Conservation (phyloP, 2,329 filamentous ascomycete genomes). For the Beauveria brongniartii region DNA sequence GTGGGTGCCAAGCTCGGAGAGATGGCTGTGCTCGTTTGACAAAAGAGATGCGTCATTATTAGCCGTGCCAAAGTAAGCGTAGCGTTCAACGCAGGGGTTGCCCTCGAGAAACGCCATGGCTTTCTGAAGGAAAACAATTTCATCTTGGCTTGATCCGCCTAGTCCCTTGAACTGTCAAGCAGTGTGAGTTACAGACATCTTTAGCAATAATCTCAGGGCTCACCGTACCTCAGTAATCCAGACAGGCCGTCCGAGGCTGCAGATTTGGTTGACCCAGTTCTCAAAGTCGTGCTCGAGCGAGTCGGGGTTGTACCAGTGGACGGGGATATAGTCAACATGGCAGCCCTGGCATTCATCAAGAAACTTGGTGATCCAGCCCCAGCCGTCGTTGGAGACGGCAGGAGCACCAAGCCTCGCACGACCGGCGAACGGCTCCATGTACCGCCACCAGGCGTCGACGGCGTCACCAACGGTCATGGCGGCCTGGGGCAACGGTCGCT, state of each 20-base stretch:
- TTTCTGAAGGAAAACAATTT: slow-evolving; percentile 29
- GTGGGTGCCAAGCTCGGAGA: not conserved
- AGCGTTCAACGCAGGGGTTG: slow-evolving; percentile 29
- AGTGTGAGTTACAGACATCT: not conserved
- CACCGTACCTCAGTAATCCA: slow-evolving; percentile 34
- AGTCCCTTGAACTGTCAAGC: slow-evolving; percentile 19
- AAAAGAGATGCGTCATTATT: slow-evolving; percentile 15
- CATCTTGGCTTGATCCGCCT: slow-evolving; percentile 24
- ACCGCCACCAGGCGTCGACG: slow-evolving; percentile 29
- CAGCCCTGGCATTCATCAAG: slow-evolving; percentile 31
- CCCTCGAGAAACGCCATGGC: slow-evolving; percentile 37
- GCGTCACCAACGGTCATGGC: slow-evolving; percentile 25
- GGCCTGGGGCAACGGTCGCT: slow-evolving; percentile 13
- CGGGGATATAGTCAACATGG: slow-evolving; percentile 35
- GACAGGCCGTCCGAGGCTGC: slow-evolving; percentile 29
- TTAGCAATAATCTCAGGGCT: not conserved
- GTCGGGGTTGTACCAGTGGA: slow-evolving; percentile 39
- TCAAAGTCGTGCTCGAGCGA: slow-evolving; percentile 32
- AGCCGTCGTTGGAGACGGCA: slow-evolving; percentile 38
- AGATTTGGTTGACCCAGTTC: slow-evolving; percentile 31
- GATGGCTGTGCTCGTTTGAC: not conserved
- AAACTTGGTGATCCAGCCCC: slow-evolving; percentile 36
- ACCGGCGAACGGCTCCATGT: slow-evolving; percentile 36
- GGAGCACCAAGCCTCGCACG: slow-evolving; percentile 37
- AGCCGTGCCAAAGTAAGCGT: slow-evolving; percentile 27